These are phyloP conservation scores for Lophiotrema nucula DNA, from an alignment of 495 filamentous ascomycete genomes.

Conservation along the genomic window DNA sequence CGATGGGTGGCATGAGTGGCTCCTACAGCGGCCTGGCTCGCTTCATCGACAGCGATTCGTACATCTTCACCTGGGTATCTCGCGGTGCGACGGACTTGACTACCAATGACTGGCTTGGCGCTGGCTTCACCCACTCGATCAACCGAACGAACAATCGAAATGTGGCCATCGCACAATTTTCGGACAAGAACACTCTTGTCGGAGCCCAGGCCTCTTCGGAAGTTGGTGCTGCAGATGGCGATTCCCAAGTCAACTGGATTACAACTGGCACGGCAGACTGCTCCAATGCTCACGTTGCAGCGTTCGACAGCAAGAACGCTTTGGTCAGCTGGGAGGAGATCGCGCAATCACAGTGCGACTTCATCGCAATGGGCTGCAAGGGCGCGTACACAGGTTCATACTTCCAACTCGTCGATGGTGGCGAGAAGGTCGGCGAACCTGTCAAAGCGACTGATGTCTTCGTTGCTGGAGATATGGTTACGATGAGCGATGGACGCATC, in stretches of 20 bases:
- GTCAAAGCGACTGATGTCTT: constrained; percentile 46
- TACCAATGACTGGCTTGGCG: constrained; percentile 52
- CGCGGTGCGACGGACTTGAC: constrained; percentile 52
- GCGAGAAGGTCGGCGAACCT: constrained; percentile 46
- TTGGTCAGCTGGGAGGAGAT: constrained; percentile 57
- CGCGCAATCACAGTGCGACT: constrained; percentile 47
- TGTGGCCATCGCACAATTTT: constrained; percentile 50
- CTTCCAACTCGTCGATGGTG: constrained; percentile 51
- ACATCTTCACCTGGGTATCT: constrained; percentile 56
- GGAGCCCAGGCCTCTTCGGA: constrained; percentile 48
- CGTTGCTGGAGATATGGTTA: constrained; percentile 56
- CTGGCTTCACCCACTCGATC: constrained; percentile 47
- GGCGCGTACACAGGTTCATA: constrained; percentile 52
- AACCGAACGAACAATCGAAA: constrained; percentile 53
- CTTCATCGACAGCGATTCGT: constrained; percentile 45
- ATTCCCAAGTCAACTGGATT: constrained; percentile 54
- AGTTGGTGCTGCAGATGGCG: constrained; percentile 50
- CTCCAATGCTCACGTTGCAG: constrained; percentile 54
- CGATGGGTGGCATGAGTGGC: constrained; percentile 58
- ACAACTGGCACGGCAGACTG: constrained; percentile 50
- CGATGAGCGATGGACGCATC: constrained; percentile 46
- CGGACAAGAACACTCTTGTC: constrained; percentile 52
- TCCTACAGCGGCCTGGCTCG: constrained; percentile 52
- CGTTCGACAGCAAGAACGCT: constrained; percentile 47
- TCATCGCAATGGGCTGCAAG: constrained; percentile 52